Percentiles rank a stretch among this genome's conserved stretches.
These are phyloP conservation scores for Maudiozyma barnettii DNA, from an alignment of 805 yeast species.

Conservation along the genomic window DNA sequence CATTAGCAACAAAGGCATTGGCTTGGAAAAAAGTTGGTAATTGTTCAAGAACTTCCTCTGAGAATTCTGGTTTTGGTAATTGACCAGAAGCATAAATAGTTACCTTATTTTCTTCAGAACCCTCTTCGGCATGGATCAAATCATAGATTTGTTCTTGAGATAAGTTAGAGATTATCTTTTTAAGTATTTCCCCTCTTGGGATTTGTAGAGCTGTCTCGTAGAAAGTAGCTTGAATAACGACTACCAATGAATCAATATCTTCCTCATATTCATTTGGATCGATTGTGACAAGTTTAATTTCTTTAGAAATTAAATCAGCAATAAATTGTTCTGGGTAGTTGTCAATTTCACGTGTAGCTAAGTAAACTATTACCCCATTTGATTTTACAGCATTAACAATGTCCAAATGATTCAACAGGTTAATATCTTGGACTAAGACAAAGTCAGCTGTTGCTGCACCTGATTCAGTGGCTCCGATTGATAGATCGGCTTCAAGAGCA, in stretches of 20 bases:
- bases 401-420: constrained; percentile 48
- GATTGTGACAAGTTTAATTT: neutral
- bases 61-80: neutral
- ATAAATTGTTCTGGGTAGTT: neutral
- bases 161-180: neutral
- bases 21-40: constrained; percentile 51
- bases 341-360: constrained; percentile 42
- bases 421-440: constrained; percentile 51
- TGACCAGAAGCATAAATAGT: neutral
- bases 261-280: neutral
- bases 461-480: constrained; percentile 16
- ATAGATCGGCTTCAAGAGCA: constrained; percentile 56
- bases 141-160: neutral
- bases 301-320: constrained; percentile 30
- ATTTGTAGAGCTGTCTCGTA: neutral
- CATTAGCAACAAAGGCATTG: constrained; percentile 56
- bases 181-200: neutral
- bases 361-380: constrained; percentile 48
- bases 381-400: constrained; percentile 50
- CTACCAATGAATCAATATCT: neutral
- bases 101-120: neutral
- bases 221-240: neutral
- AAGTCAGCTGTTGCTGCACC: constrained; percentile 52
- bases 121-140: neutral
- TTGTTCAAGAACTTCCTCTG: constrained; percentile 14